phyloP scores from a whole-genome alignment of 2,329 filamentous ascomycete species.

The Aureobasidium sp. region DNA sequence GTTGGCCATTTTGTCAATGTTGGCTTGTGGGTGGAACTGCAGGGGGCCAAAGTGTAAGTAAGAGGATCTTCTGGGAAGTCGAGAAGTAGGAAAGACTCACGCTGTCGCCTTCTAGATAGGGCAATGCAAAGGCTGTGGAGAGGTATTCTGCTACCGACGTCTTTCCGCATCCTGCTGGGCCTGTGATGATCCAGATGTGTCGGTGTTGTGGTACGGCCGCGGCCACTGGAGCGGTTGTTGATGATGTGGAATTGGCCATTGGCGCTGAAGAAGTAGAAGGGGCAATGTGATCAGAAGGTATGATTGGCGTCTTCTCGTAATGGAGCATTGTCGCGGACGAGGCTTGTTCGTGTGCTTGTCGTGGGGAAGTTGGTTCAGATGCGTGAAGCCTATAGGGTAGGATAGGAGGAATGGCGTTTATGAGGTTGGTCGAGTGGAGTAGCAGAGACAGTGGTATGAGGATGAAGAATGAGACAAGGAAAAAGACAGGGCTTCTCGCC shows the following conservation, averaged over 20 bases:
- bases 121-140: constrained; percentile 35
- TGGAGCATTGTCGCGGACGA: constrained; percentile 12
- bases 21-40: constrained; percentile 44
- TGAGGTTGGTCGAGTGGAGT: background rate
- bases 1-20: constrained; percentile 75
- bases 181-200: constrained; percentile 47
- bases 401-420: background rate
- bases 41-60: background rate
- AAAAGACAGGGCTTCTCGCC: background rate
- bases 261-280: background rate
- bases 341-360: background rate
- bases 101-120: constrained; percentile 47
- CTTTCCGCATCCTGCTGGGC: constrained; percentile 49
- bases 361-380: constrained; percentile 5
- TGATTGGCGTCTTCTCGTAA: constrained; percentile 8
- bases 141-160: constrained; percentile 45
- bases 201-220: constrained; percentile 29
- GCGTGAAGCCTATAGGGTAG: background rate
- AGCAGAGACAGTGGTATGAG: background rate
- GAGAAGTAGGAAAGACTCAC: constrained; percentile 26
- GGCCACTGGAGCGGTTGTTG: background rate
- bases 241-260: background rate
- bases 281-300: constrained; percentile 4
- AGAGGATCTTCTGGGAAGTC: background rate
- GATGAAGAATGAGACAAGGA: background rate